Percentiles rank a stretch among this genome's conserved stretches.
Evolutionary conservation across 345 rosid genomes (phyloP).

Genomic region (Aegle marmelos): DNA sequence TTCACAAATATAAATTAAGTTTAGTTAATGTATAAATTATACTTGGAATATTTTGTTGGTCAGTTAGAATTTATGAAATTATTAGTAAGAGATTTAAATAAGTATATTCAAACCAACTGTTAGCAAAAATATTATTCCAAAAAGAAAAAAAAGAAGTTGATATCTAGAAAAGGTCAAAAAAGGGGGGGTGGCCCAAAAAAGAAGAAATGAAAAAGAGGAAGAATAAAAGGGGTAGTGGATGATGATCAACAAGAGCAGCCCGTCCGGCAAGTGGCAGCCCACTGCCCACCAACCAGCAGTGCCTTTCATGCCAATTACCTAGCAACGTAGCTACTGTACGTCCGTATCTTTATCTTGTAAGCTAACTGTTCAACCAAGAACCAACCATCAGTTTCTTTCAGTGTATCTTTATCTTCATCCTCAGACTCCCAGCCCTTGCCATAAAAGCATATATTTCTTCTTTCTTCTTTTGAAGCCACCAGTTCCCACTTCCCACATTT

Average conservation of each 20-base stretch:
- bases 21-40: no score
- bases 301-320: not conserved
- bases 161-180: not conserved
- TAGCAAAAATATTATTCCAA: not conserved
- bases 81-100: not conserved
- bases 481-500: not conserved
- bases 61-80: no score
- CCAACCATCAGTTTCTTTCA: not conserved
- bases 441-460: not conserved
- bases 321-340: not conserved
- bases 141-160: not conserved
- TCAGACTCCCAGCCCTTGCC: not conserved
- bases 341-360: not conserved
- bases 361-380: not conserved
- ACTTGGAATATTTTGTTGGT: no score
- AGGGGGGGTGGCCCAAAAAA: no score
- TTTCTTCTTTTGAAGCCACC: not conserved
- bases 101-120: not conserved
- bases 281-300: not conserved
- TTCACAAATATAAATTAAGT: no score
- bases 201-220: not conserved
- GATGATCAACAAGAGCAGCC: not conserved
- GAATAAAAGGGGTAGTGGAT: not conserved
- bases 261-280: not conserved
- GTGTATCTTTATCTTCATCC: constrained; percentile 5